These are phyloP conservation scores for Chenopodium quinoa DNA, from an alignment of 148 eudicot genomes.

Conservation along the genomic window DNA sequence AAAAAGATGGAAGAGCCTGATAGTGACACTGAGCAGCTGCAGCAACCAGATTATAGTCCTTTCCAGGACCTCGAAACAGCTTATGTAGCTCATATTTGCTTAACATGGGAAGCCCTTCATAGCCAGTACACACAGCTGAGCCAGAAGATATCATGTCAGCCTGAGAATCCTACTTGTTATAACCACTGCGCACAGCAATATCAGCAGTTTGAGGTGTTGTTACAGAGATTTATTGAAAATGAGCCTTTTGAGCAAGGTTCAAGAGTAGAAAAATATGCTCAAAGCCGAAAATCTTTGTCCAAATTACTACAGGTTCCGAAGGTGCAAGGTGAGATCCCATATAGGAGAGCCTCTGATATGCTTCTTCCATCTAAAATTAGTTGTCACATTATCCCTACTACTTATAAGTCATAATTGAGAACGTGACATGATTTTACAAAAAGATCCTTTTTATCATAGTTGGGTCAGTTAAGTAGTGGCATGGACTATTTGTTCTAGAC, in stretches of 20 bases:
- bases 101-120: slow-evolving; percentile 97
- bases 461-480: not conserved
- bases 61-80: slow-evolving; percentile 77
- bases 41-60: slow-evolving; percentile 52
- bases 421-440: not conserved
- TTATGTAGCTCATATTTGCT: slow-evolving; percentile 83
- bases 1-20: slow-evolving; percentile 62
- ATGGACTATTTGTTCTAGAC: not conserved
- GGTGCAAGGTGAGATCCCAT: slow-evolving; percentile 53
- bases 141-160: slow-evolving; percentile 75
- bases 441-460: too few species aligned
- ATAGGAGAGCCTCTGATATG: not conserved
- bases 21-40: slow-evolving; percentile 74
- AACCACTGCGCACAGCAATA: slow-evolving; percentile 85
- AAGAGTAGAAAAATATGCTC: slow-evolving; percentile 80
- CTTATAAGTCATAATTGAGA: not conserved
- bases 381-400: not conserved
- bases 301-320: slow-evolving; percentile 85
- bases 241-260: slow-evolving; percentile 83
- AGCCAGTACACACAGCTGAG: slow-evolving; percentile 76
- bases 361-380: not conserved
- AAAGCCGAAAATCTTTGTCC: slow-evolving; percentile 61
- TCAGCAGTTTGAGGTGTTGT: slow-evolving; percentile 89
- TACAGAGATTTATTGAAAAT: slow-evolving; percentile 88
- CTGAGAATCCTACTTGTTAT: slow-evolving; percentile 62